Evolutionary conservation across 2,329 filamentous ascomycete species (phyloP), one percentile per base, ranked within the genome.

Genomic region (Plectosphaerella sp.): DNA sequence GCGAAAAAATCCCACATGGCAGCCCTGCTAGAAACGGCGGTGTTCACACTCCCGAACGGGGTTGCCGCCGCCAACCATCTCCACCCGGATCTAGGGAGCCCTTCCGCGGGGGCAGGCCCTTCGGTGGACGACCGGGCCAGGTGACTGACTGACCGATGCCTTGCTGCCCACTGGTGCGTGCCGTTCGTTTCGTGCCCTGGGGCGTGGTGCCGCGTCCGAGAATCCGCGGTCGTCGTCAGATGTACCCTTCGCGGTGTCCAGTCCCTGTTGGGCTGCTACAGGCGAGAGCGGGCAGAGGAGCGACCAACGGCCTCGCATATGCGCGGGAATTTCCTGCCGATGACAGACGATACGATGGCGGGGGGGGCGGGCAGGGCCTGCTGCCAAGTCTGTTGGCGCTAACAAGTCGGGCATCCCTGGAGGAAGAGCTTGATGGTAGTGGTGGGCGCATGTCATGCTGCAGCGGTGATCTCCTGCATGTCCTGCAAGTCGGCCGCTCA

Each of bases 1-100:
- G 18, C n/a, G 41, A 43, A 43, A 22, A 20, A 18, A 49, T 56
- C 39, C 54, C 54, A 56, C 54, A 56, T 56, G 54, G 54, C 54
- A 56, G 52, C 54, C 54, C 54, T 54, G 54, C 50, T 50, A 49
- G 54, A 45, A 43, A 43, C n/a, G 41, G 41, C 41, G 41, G 41
- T 20, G n/a, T 18, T 43, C 10, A 20, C 10, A 16, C 11, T 43
- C 41, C 18, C n/a, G n/a, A 18, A 18, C 41, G 41, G 41, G 16
- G 41, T n/a, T 18, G n/a, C 41, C 16, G 41, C 41, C 41, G n/a
- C 11, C 18, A 18, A 20, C 39, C 22, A n/a, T 18, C 45, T 22
- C 45, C 45, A 47, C 45, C 22, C 45, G 45, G 45, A 47, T 47
- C 45, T 16, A 36, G 24, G 16, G 45, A 18, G 33, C 51, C 46